Percentiles rank a stretch among this genome's conserved stretches.
Conservation (phyloP, 805 yeast species). For the Monosporozyma servazzii region DNA sequence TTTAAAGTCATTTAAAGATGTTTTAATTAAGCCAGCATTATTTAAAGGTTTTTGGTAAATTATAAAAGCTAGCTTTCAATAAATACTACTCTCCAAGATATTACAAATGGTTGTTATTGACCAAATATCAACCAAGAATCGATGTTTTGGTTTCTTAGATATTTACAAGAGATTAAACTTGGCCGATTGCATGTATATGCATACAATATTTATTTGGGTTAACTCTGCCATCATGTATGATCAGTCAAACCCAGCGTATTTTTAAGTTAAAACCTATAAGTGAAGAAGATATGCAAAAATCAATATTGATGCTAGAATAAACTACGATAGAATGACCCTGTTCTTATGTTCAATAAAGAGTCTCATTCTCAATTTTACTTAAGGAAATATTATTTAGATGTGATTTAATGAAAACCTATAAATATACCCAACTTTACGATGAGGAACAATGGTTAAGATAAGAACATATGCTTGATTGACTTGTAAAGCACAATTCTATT, state of each 20-base stretch:
- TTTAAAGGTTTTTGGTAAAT: too few relatives aligned
- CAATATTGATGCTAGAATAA: constrained; percentile 48
- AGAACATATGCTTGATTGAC: constrained; percentile 47
- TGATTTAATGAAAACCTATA: constrained; percentile 6
- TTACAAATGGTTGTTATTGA: constrained; percentile 29
- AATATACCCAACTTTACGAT: constrained; percentile 29
- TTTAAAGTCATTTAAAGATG: too few relatives aligned
- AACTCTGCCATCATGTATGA: not conserved
- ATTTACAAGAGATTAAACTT: constrained; percentile 30
- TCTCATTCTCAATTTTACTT: constrained; percentile 17
- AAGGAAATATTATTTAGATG: not conserved
- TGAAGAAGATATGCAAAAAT: constrained; percentile 33
- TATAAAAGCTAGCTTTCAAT: not conserved
- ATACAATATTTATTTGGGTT: constrained; percentile 5
- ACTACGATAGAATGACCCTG: too few relatives aligned
- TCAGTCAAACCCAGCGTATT: too few relatives aligned
- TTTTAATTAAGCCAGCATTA: too few relatives aligned
- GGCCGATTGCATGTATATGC: constrained; percentile 19
- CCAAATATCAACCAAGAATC: constrained; percentile 32
- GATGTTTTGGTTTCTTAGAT: constrained; percentile 39
- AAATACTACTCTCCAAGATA: constrained; percentile 19
- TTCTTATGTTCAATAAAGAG: constrained; percentile 39
- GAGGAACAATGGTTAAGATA: constrained; percentile 49
- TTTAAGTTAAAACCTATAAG: too few relatives aligned
- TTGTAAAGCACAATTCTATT: constrained; percentile 41